Percentiles rank a stretch among this genome's conserved stretches.
These are phyloP conservation scores for Vaccinium macrocarpon DNA, from an alignment of 148 eudicot genomes.

Conservation along the genomic window DNA sequence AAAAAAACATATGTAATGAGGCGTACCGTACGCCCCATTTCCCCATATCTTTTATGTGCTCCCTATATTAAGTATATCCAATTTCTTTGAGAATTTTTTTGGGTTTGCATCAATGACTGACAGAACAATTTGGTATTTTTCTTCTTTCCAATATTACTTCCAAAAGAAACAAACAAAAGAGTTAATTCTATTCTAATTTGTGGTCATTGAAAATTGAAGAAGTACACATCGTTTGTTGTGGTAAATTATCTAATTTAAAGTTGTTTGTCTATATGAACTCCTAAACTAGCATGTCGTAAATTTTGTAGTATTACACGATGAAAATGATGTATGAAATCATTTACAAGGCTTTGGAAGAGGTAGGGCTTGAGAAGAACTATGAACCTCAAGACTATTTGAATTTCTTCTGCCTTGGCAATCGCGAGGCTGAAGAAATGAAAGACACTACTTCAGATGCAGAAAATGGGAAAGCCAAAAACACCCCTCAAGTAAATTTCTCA, in stretches of 20 bases:
- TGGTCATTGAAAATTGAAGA: background rate
- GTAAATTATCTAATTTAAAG: background rate
- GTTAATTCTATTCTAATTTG: background rate
- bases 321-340: conserved; percentile 89
- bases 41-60: background rate
- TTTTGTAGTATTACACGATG: conserved; percentile 77
- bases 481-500: conserved; percentile 52
- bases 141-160: background rate
- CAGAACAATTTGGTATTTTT: background rate
- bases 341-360: conserved; percentile 76
- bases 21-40: background rate
- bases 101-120: background rate
- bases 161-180: background rate
- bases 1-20: too few relatives aligned
- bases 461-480: conserved; percentile 28
- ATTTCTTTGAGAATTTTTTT: background rate
- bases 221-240: background rate
- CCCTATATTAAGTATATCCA: background rate
- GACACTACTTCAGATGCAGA: conserved; percentile 5
- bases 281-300: conserved; percentile 5
- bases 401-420: conserved; percentile 86
- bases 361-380: conserved; percentile 47
- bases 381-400: conserved; percentile 80
- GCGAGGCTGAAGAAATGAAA: conserved; percentile 40
- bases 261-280: background rate